Base-by-base conservation (phyloP, 148 eudicot species). In the Silene conica region DNA sequence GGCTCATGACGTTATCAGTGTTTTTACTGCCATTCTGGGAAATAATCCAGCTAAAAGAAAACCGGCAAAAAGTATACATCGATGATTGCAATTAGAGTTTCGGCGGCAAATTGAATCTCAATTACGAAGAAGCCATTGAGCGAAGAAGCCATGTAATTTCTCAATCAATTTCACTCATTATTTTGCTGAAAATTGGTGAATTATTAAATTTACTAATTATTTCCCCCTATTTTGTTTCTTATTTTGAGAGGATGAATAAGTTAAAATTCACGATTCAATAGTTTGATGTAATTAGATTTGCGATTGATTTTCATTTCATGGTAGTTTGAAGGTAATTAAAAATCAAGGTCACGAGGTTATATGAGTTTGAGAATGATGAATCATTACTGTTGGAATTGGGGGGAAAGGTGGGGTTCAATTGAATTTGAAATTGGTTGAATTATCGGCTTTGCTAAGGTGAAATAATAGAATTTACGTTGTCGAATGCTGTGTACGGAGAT, bases 51-150 rank as follows among this genome's bases (percentile, higher is more conserved):
- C n/a, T n/a, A n/a, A n/a, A n/a, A n/a, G 21, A 38, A 34, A 28
- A 34, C 34, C 18, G 41, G n/a, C 67, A 22, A 8, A 10, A 57
- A 57, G 20, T 57, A 11, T 13, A 18, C 21, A 1, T 9, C 20
- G 21, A 5, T 16, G 67, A 63, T 31, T 18, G 10, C 46, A 64
- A 34, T 64, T 64, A 64, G 70, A 54, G 52, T 67, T 67, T 12
- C 15, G 52, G 52, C 70, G 25, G 14, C 70, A 43, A 67, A 67
- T 67, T 67, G 52, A 67, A 43, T 41, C 54, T n/a, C 25, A 21
- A 41, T 41, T 8, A 19, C 20, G 52, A 22, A 41, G 50, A 41
- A n/a, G n/a, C n/a, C n/a, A n/a, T n/a, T n/a, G n/a, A n/a, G n/a
- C n/a, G n/a, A n/a, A n/a, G n/a, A n/a, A 8, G 43, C 6, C 6